These are phyloP conservation scores for Gloeopeniophorella convolvens DNA, from an alignment of 768 basidiomycete species.

Conservation along the genomic window DNA sequence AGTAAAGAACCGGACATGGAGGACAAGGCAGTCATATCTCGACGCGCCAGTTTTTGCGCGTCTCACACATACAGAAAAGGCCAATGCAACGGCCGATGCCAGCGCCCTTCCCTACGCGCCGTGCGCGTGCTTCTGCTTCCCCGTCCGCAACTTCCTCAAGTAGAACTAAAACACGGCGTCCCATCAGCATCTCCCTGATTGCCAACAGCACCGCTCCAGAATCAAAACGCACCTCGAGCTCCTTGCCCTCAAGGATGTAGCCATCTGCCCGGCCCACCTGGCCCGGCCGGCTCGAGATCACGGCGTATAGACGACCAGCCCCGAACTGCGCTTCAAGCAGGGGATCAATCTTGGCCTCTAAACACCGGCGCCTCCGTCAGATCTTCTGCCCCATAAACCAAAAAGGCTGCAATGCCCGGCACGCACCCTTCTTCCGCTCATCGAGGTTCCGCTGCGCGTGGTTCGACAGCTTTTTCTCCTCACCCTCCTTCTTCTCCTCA, in stretches of 20 bases:
- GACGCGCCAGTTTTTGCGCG: no score
- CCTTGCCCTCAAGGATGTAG: conserved; percentile 96
- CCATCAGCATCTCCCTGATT: not conserved
- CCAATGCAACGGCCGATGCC: no score
- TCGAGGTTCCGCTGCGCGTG: conserved; percentile 84
- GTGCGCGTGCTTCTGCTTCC: conserved; percentile 91
- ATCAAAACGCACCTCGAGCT: conserved; percentile 74
- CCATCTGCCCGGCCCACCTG: conserved; percentile 96
- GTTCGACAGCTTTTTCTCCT: conserved; percentile 76
- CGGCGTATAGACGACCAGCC: conserved; percentile 93
- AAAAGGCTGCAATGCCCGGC: not conserved
- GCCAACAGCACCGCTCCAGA: not conserved
- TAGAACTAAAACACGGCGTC: conserved; percentile 64
- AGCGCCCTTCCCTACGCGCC: conserved; percentile 35
- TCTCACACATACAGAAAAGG: not conserved
- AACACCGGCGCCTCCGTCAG: conserved; percentile 8
- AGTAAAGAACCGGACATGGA: conserved; percentile 6
- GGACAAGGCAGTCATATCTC: conserved; percentile 1
- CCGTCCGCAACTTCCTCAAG: conserved; percentile 84
- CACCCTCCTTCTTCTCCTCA: conserved; percentile 47
- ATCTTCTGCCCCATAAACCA: not conserved
- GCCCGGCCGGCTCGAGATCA: conserved; percentile 91
- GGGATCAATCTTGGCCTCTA: conserved; percentile 87
- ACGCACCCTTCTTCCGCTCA: conserved; percentile 83
- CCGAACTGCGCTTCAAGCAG: conserved; percentile 86